phyloP scores from a whole-genome alignment of 2,329 filamentous ascomycete genomes.

The Sporothrix pseudoabietina region DNA sequence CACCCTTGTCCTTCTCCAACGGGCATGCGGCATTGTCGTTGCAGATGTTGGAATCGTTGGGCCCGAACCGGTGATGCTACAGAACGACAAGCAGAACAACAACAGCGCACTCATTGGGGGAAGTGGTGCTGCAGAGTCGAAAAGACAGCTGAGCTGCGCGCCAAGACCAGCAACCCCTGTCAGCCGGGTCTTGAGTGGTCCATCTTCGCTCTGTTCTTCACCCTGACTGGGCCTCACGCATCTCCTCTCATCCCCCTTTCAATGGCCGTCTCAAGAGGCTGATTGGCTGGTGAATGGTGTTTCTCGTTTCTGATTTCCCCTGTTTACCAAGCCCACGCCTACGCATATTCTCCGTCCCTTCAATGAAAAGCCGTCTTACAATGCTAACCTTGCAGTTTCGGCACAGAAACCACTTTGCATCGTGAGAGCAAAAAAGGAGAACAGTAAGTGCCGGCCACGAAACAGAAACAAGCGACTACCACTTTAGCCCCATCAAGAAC shows the following conservation, averaged over 20 bases:
- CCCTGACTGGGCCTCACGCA: conserved; percentile 16
- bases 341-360: not conserved
- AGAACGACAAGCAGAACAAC: conserved; percentile 5
- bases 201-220: not conserved
- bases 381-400: conserved; percentile 14
- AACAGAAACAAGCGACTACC: not conserved
- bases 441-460: not conserved
- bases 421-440: not conserved
- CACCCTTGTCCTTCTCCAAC: not conserved
- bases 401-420: not conserved
- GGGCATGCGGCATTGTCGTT: not conserved
- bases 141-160: not conserved
- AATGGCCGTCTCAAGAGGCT: conserved; percentile 19
- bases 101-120: not conserved
- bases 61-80: not conserved
- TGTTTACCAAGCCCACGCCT: not conserved
- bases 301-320: not conserved
- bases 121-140: conserved; percentile 2
- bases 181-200: conserved; percentile 7
- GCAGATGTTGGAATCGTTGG: not conserved
- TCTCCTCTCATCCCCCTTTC: conserved; percentile 2
- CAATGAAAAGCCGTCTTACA: not conserved
- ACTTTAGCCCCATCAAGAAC: not conserved
- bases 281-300: not conserved
- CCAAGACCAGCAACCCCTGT: conserved; percentile 15